phyloP scores from a whole-genome alignment of 176 grass and related monocot genomes.

The Hsuehochloa calcarea region DNA sequence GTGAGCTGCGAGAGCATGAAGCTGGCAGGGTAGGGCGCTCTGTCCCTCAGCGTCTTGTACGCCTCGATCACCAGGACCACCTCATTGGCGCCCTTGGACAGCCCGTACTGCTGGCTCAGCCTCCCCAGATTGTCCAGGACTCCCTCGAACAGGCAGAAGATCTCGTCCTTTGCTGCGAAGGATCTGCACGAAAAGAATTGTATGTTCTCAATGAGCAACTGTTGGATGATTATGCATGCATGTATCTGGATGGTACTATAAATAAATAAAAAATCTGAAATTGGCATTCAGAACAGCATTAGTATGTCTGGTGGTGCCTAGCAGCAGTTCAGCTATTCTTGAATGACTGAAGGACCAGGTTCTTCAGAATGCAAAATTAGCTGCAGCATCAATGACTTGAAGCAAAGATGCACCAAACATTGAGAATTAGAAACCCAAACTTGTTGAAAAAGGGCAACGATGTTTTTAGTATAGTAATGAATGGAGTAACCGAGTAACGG shows the following conservation, averaged over 20 bases:
- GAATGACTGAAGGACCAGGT: background rate
- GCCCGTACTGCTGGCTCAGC: constrained; percentile 80
- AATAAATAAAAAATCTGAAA: background rate
- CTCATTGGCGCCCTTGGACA: constrained; percentile 80
- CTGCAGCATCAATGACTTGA: constrained; percentile 1
- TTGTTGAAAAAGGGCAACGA: background rate
- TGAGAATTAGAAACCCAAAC: background rate
- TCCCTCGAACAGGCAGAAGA: constrained; percentile 94
- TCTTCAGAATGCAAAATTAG: constrained; percentile 21
- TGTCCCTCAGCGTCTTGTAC: constrained; percentile 79
- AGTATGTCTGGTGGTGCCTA: background rate
- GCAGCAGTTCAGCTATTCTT: background rate
- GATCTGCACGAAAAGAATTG: constrained; percentile 40
- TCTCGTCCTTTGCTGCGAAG: constrained; percentile 82
- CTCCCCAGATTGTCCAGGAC: constrained; percentile 71
- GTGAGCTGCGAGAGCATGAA: constrained; percentile 79
- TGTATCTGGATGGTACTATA: background rate
- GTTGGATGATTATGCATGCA: background rate
- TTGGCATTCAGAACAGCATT: background rate
- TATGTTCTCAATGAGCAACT: background rate
- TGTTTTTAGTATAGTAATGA: background rate
- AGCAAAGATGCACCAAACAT: constrained; percentile 9
- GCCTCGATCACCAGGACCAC: constrained; percentile 76
- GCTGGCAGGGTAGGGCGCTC: constrained; percentile 79
- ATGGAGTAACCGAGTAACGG: background rate